Evolutionary conservation across 2,329 filamentous ascomycete genomes (phyloP), one percentile per base, ranked within the genome.

Genomic region (Aspergillus udagawae): DNA sequence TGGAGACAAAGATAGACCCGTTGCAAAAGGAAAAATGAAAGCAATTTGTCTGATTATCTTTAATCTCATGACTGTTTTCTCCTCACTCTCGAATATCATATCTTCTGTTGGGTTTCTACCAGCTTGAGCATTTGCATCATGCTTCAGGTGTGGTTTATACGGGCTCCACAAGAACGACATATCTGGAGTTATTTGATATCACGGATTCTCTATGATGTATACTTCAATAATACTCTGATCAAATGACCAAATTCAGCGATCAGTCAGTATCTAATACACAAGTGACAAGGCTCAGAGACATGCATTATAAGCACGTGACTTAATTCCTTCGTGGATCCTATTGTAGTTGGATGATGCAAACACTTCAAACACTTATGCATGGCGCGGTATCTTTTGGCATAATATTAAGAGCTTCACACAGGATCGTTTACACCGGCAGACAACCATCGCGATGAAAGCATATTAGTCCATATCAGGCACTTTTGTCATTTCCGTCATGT

Each of bases 1-100:
- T 97, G 63, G 93, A 97, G 79, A 84, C 90, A 68, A 92, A 89
- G 79, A 82, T 92, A 65, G 86, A 87, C 65, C 79, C 82, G 60
- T 67, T 85, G 69, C 82, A 86, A 70, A 89, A 86, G 79, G 89
- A 86, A 79, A 89, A 87, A 80, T 86, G 60, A 67, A 35, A 53
- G 6, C 8, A 41, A 8, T 28, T 20, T n/a, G n/a, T 23, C 27
- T 14, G 17, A 52, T 41, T 21, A 29, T 17, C 41, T 42, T 47
- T 51, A 9, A 8, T 25, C 28, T 49, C 52, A 21, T 29, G 3
- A 23, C 29, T 38, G 14, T 47, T 58, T 60, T 51, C 48, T 51
- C 62, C 54, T 58, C 6, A 25, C 44, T 47, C 6, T 5, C 10
- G 21, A 27, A 12, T 25, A 47, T 14, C 3, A 25, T 12, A 25